Base-by-base conservation (phyloP, 176 grass and related monocot genomes). In the Urochloa ruziziensis region DNA sequence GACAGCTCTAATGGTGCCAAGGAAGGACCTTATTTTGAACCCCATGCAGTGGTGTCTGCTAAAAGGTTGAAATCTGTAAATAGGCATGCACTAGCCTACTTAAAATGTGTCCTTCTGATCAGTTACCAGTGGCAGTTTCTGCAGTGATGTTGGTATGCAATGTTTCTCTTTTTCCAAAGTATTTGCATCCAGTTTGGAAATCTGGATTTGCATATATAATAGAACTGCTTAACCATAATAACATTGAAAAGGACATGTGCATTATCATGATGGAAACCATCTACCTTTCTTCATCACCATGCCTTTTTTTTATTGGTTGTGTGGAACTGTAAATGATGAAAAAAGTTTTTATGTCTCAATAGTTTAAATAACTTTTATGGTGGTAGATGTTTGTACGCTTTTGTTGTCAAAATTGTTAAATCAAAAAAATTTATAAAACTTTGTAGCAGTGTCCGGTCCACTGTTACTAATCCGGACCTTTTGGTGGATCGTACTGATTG, bases 21-120 rank as follows among this genome's bases (percentile, higher is more conserved):
- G 48, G 73, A 53, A 33, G 73, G 44, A 44, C 25, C 53, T 42
- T 67, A 37, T 56, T 69, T 62, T 69, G 54, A 92, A 76, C 53
- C 51, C 53, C 62, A 65, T 70, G 46, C 58, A 42, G 18, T 54
- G 27, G 29, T 70, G 49, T 34, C 86, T 18, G 29, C 58, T 79
- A 85, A 82, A 77, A 87, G 62, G 37, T 79, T 85, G 75, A 90
- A 84, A 82, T 80, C 81, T 54, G 75, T 74, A 66, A 48, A 78
- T 35, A 81, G 37, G 13, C 23, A 12, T 78, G 58, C 69, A 29
- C 33, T 74, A 35, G 53, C 57, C 24, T 81, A 53, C 48, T 73
- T 69, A 68, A 51, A 76, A 49, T 67, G 53, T 25, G 32, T 14
- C 28, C 48, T 68, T 67, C 35, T 69, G 33, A 61, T 61, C 62